Evolutionary conservation across 192 early-diverging fungal genomes (phyloP), one percentile per base, ranked within the genome.

Genomic region (Coemansia sp.): DNA sequence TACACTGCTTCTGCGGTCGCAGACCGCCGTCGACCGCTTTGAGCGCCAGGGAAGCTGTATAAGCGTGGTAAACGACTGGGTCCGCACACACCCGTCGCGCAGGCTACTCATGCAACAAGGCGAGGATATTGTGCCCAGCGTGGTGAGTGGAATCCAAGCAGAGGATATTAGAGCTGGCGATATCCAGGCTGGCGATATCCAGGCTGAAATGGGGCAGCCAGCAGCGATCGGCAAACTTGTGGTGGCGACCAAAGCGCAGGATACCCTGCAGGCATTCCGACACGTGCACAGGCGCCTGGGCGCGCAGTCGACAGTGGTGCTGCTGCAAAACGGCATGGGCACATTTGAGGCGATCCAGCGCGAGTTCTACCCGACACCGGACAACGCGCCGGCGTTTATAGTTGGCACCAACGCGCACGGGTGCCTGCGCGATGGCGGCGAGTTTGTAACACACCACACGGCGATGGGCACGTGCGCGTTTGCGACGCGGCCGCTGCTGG

Each of bases 301-400:
- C 24, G 56, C 70, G 12, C 71, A 68, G 53, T 73, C 83, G 0
- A 85, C 81, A 0, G 82, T 90, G 4, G 69, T 88, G 4, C 54
- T 90, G 45, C 58, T 90, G 59, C 86, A 87, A 43, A 90, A 90
- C 42, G 88, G 87, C 7, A 83, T 87, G 80, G 84, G 85, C 18
- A 60, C 83, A 23, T 71, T 77, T 47, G 81, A 86, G 44, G 80
- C 83, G 22, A 69, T 89, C 28, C 65, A 63, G 53, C 45, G 54
- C 21, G 48, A 60, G 54, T 56, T 66, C 42, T 64, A 66, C 54
- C 31, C 60, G 45, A 45, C 52, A 2, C 18, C 49, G 25, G 46
- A 43, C 25, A 29, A 11, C 25, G 10, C 11, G 12, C 80, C 73
- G 5, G 46, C 66, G 8, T 76, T 81, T 62, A 51, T 87, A 32